phyloP scores from a whole-genome alignment of 768 basidiomycete species.

The Xerocomellus amylosporus region DNA sequence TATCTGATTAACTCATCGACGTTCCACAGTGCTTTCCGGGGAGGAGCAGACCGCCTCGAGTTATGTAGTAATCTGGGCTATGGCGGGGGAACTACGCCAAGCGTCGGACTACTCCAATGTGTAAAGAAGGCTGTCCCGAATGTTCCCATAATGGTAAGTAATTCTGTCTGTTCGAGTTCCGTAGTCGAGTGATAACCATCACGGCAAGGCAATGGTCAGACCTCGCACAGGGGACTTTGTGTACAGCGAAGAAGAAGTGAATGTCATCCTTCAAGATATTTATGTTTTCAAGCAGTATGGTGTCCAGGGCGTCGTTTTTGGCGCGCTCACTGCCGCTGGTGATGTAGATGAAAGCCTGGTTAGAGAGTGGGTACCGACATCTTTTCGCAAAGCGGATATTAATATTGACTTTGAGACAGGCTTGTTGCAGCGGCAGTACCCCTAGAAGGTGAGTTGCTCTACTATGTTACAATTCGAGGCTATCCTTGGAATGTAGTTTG shows the following conservation, averaged over 20 bases:
- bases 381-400: not conserved
- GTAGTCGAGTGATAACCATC: not conserved
- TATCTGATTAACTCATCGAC: conserved; percentile 5
- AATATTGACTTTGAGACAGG: conserved; percentile 31
- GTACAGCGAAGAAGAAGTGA: conserved; percentile 63
- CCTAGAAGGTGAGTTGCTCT: conserved; percentile 50
- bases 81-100: conserved; percentile 84
- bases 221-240: conserved; percentile 78
- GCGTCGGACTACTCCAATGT: conserved; percentile 63
- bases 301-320: conserved; percentile 66
- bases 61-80: conserved; percentile 65
- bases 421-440: conserved; percentile 57
- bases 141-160: conserved; percentile 69
- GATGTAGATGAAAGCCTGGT: conserved; percentile 57
- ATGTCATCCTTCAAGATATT: conserved; percentile 76
- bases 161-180: conserved; percentile 10
- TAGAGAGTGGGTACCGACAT: conserved; percentile 36
- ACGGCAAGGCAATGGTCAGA: conserved; percentile 68
- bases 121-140: conserved; percentile 49
- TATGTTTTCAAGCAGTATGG: conserved; percentile 52
- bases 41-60: conserved; percentile 75
- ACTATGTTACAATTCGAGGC: not conserved
- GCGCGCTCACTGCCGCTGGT: conserved; percentile 55
- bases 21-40: conserved; percentile 56
- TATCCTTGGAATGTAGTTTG: conserved; percentile 47